A percentile compares a stretch with the other conserved stretches of the same genome.
Conservation (phyloP, 2,329 filamentous ascomycete genomes). For the Penicillium expansum region DNA sequence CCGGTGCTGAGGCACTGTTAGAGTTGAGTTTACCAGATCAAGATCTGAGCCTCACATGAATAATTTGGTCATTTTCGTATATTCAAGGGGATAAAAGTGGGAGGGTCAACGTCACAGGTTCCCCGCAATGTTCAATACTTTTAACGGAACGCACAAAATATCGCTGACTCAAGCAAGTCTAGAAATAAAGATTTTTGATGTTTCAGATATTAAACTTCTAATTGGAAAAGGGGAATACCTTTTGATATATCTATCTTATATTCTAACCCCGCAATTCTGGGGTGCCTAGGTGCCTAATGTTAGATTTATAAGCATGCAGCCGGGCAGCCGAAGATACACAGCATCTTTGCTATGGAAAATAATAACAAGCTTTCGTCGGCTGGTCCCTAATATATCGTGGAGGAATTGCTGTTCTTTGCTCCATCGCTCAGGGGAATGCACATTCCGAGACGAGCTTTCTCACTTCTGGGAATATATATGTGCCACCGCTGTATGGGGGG, state of each 20-base stretch:
- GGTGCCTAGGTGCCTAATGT: not conserved
- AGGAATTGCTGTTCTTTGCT: not conserved
- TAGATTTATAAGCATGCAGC: not conserved
- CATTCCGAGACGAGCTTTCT: not conserved
- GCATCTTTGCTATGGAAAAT: not conserved
- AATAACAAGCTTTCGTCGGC: not conserved
- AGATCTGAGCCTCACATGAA: constrained; percentile 12
- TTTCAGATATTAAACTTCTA: not conserved
- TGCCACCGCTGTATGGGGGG: no score
- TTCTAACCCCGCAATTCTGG: not conserved
- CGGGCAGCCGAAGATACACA: not conserved
- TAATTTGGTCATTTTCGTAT: constrained; percentile 15
- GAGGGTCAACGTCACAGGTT: not conserved
- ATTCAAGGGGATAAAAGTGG: not conserved
- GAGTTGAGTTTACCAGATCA: not conserved
- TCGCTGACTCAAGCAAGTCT: not conserved
- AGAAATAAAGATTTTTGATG: not conserved
- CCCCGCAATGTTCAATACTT: not conserved
- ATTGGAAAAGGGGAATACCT: not conserved
- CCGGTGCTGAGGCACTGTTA: constrained; percentile 39
- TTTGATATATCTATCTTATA: not conserved
- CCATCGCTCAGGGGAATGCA: no score
- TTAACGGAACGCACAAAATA: not conserved
- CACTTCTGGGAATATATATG: no score
- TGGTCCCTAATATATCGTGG: not conserved